Evolutionary conservation across 768 basidiomycete species (phyloP).

Genomic region (Boletus rubropictus): DNA sequence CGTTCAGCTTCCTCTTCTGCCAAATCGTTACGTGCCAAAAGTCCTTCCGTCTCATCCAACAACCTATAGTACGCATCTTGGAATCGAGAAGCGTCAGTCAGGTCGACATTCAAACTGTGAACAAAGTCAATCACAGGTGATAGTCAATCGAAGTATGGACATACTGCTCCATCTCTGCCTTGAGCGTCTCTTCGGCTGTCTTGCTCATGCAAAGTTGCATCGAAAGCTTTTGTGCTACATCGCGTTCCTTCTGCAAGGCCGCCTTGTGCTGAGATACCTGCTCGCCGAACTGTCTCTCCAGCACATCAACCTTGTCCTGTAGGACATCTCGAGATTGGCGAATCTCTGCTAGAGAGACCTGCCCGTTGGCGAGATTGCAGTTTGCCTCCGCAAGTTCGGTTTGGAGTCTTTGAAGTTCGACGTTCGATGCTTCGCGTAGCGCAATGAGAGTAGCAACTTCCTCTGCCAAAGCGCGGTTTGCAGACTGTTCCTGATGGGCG

Average conservation of each 20-base stretch:
- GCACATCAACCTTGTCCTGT: slow-evolving; percentile 22
- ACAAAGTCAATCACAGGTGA: neutral
- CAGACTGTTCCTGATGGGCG: slow-evolving; percentile 12
- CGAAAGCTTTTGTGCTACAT: slow-evolving; percentile 43
- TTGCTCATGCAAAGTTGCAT: slow-evolving; percentile 49
- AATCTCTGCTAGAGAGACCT: slow-evolving; percentile 15
- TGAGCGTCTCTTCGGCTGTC: slow-evolving; percentile 62
- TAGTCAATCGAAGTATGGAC: slow-evolving; percentile 20
- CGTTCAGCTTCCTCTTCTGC: slow-evolving; percentile 74
- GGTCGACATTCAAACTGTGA: slow-evolving; percentile 41
- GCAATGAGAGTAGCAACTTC: slow-evolving; percentile 39
- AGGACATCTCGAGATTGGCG: slow-evolving; percentile 21
- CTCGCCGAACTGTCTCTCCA: slow-evolving; percentile 27
- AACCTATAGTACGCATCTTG: slow-evolving; percentile 67
- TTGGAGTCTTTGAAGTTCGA: slow-evolving; percentile 37
- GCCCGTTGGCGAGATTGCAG: slow-evolving; percentile 17
- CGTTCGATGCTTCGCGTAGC: slow-evolving; percentile 38
- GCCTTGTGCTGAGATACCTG: slow-evolving; percentile 32
- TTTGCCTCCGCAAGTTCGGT: slow-evolving; percentile 31
- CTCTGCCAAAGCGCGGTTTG: slow-evolving; percentile 18
- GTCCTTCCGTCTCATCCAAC: slow-evolving; percentile 54
- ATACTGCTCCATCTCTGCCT: slow-evolving; percentile 64
- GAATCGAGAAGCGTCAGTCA: slow-evolving; percentile 58
- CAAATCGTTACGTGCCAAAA: slow-evolving; percentile 65
- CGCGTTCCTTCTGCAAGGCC: slow-evolving; percentile 42